Evolutionary conservation across 495 filamentous ascomycete genomes (phyloP).

Genomic region (Aspergillus panamensis): DNA sequence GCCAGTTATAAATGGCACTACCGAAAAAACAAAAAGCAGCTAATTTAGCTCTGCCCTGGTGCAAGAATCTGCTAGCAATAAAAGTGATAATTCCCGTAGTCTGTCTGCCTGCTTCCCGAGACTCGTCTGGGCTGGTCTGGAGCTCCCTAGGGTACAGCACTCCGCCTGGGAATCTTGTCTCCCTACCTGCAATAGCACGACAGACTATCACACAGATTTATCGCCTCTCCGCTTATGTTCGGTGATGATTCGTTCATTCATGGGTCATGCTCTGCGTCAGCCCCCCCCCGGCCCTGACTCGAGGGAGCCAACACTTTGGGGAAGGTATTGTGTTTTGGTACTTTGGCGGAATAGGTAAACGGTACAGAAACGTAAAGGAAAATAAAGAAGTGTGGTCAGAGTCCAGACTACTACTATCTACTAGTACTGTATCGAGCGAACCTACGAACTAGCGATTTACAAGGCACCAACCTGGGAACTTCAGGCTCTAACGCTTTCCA

Average conservation of each 20-base stretch:
- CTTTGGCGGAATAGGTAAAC: slow-evolving; percentile 1
- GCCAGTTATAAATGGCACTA: slow-evolving; percentile 14
- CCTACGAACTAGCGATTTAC: background rate
- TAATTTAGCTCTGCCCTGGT: slow-evolving; percentile 13
- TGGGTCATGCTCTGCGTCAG: background rate
- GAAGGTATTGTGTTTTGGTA: background rate
- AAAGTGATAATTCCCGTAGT: too few species aligned
- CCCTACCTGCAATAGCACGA: background rate
- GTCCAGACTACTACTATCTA: background rate
- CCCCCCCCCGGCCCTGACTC: background rate
- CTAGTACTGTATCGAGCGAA: background rate
- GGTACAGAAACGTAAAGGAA: background rate
- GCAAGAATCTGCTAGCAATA: background rate
- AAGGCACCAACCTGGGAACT: slow-evolving; percentile 2
- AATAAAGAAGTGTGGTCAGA: background rate
- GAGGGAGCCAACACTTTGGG: background rate
- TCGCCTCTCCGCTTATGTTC: background rate
- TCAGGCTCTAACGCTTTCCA: slow-evolving; percentile 12
- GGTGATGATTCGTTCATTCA: background rate
- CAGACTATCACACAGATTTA: background rate
- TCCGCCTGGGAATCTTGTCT: background rate
- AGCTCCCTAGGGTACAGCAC: slow-evolving; percentile 10
- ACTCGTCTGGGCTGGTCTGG: slow-evolving; percentile 17
- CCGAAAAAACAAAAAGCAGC: slow-evolving; percentile 1
- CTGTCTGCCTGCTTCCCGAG: background rate